phyloP scores from a whole-genome alignment of 352 stramenopile genomes.

The Phytophthora fragariaefolia region DNA sequence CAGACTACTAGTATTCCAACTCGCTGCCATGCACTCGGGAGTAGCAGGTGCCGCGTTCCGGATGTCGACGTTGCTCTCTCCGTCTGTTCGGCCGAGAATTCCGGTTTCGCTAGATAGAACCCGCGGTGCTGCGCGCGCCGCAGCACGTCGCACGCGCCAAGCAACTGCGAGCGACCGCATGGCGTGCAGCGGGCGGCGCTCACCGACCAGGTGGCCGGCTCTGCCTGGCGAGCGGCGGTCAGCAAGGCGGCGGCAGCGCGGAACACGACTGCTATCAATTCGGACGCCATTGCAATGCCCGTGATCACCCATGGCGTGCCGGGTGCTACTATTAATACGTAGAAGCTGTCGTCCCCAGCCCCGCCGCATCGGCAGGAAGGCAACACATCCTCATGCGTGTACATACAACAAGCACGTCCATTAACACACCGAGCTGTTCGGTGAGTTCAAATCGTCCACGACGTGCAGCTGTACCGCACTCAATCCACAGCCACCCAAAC shows the following conservation, averaged over 20 bases:
- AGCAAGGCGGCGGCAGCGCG: not conserved
- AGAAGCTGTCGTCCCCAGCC: not conserved
- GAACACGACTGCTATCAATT: no score
- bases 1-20: no score
- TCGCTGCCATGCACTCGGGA: no score
- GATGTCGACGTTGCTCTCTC: not conserved
- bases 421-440: no score
- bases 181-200: slow-evolving; percentile 13
- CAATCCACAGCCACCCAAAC: no score
- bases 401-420: no score
- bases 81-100: slow-evolving; percentile 19
- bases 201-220: not conserved
- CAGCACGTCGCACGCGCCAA: slow-evolving; percentile 15
- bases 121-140: slow-evolving; percentile 4
- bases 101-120: slow-evolving; percentile 19
- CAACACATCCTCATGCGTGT: slow-evolving; percentile 22
- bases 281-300: not conserved
- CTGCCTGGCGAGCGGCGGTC: not conserved
- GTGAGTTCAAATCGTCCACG: slow-evolving; percentile 11
- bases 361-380: not conserved
- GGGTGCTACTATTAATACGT: no score
- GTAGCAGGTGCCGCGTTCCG: not conserved
- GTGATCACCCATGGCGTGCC: slow-evolving; percentile 4
- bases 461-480: not conserved
- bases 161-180: slow-evolving; percentile 30